Percentiles rank a stretch among this genome's conserved stretches.
phyloP scores from a whole-genome alignment of 441 rosid species.

The Dalechampia spathulata region DNA sequence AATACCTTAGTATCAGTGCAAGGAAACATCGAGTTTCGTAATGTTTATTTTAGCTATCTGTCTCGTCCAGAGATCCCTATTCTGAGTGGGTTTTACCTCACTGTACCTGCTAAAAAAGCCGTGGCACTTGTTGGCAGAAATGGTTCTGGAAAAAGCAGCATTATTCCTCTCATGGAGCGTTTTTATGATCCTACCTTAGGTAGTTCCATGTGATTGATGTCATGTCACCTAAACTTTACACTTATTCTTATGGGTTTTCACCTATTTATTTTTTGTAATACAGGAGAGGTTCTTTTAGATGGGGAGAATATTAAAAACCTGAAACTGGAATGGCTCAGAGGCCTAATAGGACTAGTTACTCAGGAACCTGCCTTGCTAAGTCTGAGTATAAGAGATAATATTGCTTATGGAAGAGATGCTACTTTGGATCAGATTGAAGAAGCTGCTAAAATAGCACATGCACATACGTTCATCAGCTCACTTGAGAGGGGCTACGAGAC shows the following conservation, averaged over 20 bases:
- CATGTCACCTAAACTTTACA: constrained; percentile 6
- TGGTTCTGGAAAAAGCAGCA: constrained; percentile 99
- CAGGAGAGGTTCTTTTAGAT: constrained; percentile 99
- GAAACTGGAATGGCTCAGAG: constrained; percentile 87
- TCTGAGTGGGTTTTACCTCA: constrained; percentile 95
- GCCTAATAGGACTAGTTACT: constrained; percentile 91
- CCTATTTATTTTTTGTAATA: constrained; percentile 22
- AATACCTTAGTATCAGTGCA: constrained; percentile 45
- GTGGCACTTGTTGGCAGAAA: constrained; percentile 99
- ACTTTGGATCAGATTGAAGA: constrained; percentile 89
- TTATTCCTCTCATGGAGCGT: constrained; percentile 95
- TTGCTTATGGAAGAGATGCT: constrained; percentile 88
- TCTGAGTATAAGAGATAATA: constrained; percentile 87
- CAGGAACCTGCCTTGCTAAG: constrained; percentile 98
- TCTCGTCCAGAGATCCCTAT: constrained; percentile 98
- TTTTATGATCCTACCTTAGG: constrained; percentile 99
- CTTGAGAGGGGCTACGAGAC: constrained; percentile 94
- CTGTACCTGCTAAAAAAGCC: constrained; percentile 93
- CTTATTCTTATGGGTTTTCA: constrained; percentile 9
- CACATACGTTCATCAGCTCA: constrained; percentile 90
- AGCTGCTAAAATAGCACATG: constrained; percentile 97
- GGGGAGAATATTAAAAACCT: constrained; percentile 91
- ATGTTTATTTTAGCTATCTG: constrained; percentile 95
- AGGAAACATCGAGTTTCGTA: constrained; percentile 96
- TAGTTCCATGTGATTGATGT: constrained; percentile 22